These are phyloP conservation scores for Leonotis leonurus DNA, from an alignment of 257 asterid genomes.

Conservation along the genomic window DNA sequence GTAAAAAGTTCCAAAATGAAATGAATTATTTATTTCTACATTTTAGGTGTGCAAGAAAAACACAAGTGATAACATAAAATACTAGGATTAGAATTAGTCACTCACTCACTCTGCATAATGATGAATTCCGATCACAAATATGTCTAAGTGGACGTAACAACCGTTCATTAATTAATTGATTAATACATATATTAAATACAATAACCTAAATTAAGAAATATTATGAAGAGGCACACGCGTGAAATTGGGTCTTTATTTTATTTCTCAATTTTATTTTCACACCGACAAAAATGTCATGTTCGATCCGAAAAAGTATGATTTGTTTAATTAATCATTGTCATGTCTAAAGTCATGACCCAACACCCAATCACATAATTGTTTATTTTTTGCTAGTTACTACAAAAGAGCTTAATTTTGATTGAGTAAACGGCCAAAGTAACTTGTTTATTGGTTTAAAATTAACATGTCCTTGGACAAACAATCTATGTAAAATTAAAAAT, in stretches of 20 bases:
- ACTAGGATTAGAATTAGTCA: not conserved
- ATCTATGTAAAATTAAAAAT: too few species aligned
- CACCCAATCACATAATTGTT: not conserved
- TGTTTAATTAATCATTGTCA: slow-evolving; percentile 22
- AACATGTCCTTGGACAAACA: too few species aligned
- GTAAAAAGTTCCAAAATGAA: not conserved
- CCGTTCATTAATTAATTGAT: not conserved
- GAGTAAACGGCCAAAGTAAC: slow-evolving; percentile 3
- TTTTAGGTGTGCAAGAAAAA: not conserved
- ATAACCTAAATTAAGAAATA: not conserved
- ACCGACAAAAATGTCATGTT: slow-evolving; percentile 13
- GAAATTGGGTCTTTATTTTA: not conserved
- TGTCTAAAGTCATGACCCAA: slow-evolving; percentile 14
- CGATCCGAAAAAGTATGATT: slow-evolving; percentile 6
- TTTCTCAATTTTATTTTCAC: not conserved
- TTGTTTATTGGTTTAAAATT: too few species aligned
- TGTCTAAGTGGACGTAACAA: not conserved
- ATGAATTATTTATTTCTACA: not conserved
- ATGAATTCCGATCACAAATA: not conserved
- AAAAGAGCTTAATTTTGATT: not conserved
- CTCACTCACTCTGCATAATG: not conserved
- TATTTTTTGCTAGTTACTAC: not conserved
- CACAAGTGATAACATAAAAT: not conserved
- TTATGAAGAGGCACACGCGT: not conserved
- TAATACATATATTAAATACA: not conserved